Evolutionary conservation across 169 alveolate species (phyloP).

Genomic region (Haemoproteus tartakovskyi): DNA sequence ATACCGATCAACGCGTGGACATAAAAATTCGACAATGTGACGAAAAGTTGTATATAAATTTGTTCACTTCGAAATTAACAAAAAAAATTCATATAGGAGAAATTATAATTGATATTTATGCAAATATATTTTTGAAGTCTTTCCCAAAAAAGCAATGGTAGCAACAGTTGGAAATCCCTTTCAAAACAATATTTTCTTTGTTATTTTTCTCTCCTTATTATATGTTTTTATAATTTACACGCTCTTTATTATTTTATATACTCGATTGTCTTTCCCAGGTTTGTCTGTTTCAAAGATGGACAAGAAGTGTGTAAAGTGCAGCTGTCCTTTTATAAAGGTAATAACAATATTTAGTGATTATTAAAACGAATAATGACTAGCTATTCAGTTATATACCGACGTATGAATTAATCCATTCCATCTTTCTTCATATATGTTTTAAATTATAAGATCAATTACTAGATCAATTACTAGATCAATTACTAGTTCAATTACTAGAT

Average conservation of each 20-base stretch:
- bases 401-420: too few relatives aligned
- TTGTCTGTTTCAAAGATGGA: constrained; percentile 64
- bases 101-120: constrained; percentile 44
- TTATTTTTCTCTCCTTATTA: background rate
- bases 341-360: too few relatives aligned
- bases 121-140: constrained; percentile 28
- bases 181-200: too few relatives aligned
- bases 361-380: too few relatives aligned
- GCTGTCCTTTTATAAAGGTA: constrained; percentile 59
- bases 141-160: constrained; percentile 65
- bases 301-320: constrained; percentile 65
- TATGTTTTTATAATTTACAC: background rate
- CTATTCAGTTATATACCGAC: too few relatives aligned
- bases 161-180: background rate
- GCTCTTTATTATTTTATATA: background rate
- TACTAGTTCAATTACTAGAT: too few relatives aligned
- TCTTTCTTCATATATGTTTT: too few relatives aligned
- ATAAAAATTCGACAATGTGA: constrained; percentile 65
- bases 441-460: too few relatives aligned
- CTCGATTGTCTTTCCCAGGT: constrained; percentile 7
- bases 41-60: constrained; percentile 24
- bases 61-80: constrained; percentile 59
- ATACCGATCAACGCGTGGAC: constrained; percentile 42
- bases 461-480: too few relatives aligned
- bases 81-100: constrained; percentile 62